Evolutionary conservation across 768 basidiomycete species (phyloP), one percentile per base, ranked within the genome.

Genomic region (Lactifluus volemus): DNA sequence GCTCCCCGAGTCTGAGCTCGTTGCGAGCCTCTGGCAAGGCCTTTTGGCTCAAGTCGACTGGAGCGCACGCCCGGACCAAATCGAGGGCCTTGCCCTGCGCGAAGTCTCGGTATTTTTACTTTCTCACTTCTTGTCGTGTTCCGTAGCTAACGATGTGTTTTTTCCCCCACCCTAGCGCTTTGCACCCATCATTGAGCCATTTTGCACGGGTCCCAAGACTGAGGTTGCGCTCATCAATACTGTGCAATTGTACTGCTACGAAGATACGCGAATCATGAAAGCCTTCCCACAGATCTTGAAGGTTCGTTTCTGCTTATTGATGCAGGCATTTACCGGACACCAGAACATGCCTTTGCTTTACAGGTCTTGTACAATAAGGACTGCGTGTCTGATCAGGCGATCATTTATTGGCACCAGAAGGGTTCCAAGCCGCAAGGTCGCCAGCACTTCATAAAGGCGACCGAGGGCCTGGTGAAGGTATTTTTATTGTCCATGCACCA

Each of bases 361-460:
- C 68, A 93, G 91, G 87, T 95, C 67, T 79, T 98, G 73, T 98
- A 97, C 77, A 95, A 95, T 76, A 86, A 89, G 69, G 96, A 99
- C 68, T 93, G 93, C 74, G 81, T 98, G 67, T 90, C 93, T 58
- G 93, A 95, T 70, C 88, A 95, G 70, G 94, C 95, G 63, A 95
- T 99, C 69, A 88, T 98, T 61, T 98, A 97, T 74, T 99, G 96
- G 96, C 79, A 92, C 74, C 87, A 91, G 76, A 99, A 99, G 76
- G 96, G 97, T 54, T 89, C 94, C 51, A 97, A 93, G 75, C 84
- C 92, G 0, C 92, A 98, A 73, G 96, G 95, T 52, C 86, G 88
- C 70, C 93, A 97, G 73, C 89, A 94, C 73, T 98, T 99, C 80
- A 76, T 98, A 67, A 95, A 92, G 76, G 84, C 79, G 60, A 88